Percentiles rank a stretch among this genome's conserved stretches.
phyloP scores from a whole-genome alignment of 176 grass and related monocot species.

The Zoysia pacifica region DNA sequence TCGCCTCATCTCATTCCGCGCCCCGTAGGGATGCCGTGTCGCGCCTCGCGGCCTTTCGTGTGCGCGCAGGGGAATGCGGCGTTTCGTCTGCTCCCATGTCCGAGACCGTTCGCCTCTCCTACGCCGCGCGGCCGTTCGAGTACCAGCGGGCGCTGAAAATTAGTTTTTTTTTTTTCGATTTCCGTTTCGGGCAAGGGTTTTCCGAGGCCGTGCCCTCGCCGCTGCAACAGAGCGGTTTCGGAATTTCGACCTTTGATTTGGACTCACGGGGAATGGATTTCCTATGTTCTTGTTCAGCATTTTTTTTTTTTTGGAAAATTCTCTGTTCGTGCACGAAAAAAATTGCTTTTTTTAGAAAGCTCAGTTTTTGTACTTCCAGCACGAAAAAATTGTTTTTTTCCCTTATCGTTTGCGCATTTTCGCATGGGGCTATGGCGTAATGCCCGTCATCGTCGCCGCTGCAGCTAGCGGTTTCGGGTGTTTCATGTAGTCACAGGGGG shows the following conservation, averaged over 20 bases:
- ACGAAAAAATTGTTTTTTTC: background rate
- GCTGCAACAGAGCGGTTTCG: background rate
- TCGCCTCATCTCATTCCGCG: too few species aligned
- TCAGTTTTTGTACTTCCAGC: background rate
- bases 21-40: too few species aligned
- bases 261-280: background rate
- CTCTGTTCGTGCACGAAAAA: background rate
- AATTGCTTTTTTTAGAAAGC: background rate
- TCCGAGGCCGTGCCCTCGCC: background rate
- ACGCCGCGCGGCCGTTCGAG: too few species aligned
- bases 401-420: background rate
- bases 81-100: too few species aligned
- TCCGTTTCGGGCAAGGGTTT: background rate
- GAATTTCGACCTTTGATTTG: background rate
- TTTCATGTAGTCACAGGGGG: background rate
- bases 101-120: too few species aligned
- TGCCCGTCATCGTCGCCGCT: background rate
- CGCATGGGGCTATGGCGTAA: background rate
- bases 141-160: too few species aligned
- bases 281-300: background rate
- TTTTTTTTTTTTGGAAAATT: too few species aligned
- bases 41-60: too few species aligned
- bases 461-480: background rate
- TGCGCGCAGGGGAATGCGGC: too few species aligned
- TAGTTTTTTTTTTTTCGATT: too few species aligned